These are phyloP conservation scores for Chytriomyces hyalinus DNA, from an alignment of 192 early-diverging fungal species.

Conservation along the genomic window DNA sequence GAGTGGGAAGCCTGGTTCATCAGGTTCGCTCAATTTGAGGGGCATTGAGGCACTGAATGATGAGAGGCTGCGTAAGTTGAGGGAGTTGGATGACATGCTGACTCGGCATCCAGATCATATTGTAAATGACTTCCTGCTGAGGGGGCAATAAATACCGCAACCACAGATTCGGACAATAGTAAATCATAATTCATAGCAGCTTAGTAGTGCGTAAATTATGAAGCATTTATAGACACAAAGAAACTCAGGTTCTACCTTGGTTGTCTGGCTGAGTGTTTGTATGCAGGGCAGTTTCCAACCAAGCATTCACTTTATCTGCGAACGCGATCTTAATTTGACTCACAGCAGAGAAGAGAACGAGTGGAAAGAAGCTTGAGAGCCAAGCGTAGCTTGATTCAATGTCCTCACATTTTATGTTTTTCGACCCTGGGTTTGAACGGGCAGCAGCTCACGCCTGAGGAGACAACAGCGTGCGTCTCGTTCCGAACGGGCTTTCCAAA, in stretches of 20 bases:
- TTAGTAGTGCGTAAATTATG: too few relatives aligned
- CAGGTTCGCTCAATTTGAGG: slow-evolving; percentile 14
- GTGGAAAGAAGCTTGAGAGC: too few relatives aligned
- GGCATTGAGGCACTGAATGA: slow-evolving; percentile 33
- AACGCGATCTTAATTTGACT: too few relatives aligned
- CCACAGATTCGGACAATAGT: neutral
- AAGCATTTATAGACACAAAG: too few relatives aligned
- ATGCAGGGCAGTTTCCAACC: too few relatives aligned
- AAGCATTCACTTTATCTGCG: too few relatives aligned
- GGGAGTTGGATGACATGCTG: slow-evolving; percentile 31
- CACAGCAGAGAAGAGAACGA: too few relatives aligned
- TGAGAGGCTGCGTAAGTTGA: slow-evolving; percentile 19
- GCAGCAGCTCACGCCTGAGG: slow-evolving; percentile 1
- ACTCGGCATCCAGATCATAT: slow-evolving; percentile 25
- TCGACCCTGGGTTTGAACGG: slow-evolving; percentile 45
- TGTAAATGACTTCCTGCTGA: slow-evolving; percentile 21
- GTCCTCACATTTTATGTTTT: slow-evolving; percentile 34
- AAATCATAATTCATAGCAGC: slow-evolving; percentile 3
- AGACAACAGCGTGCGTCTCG: slow-evolving; percentile 36
- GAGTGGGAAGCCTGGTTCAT: slow-evolving; percentile 2
- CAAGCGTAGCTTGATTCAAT: neutral
- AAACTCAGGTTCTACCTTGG: too few relatives aligned
- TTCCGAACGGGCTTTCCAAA: slow-evolving; percentile 69
- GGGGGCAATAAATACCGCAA: neutral
- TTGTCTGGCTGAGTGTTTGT: too few relatives aligned